Conservation (phyloP, 331 rosid species). For the Acacia pycnantha region DNA sequence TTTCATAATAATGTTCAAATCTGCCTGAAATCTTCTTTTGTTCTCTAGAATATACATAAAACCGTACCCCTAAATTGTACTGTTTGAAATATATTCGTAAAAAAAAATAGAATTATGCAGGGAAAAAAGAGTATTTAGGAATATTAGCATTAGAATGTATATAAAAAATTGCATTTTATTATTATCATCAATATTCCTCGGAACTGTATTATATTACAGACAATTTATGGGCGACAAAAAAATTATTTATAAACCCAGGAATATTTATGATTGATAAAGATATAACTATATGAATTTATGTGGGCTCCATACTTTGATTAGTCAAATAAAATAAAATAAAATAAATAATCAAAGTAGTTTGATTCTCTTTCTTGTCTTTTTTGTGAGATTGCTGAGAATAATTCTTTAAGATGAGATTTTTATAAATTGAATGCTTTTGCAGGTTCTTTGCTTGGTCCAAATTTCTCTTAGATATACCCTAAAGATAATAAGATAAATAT, state of each 20-base stretch:
- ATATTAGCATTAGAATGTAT: conserved; percentile 29
- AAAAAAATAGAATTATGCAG: conserved; percentile 26
- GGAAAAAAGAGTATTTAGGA: conserved; percentile 39
- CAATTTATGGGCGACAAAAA: background rate
- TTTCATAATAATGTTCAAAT: background rate
- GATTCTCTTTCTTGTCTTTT: conserved; percentile 29
- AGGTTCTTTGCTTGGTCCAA: background rate
- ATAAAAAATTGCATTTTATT: conserved; percentile 14
- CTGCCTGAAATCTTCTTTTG: conserved; percentile 13
- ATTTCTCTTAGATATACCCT: background rate
- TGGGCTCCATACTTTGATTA: conserved; percentile 37
- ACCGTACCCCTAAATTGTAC: conserved; percentile 37
- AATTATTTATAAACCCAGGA: background rate
- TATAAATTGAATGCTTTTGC: conserved; percentile 18
- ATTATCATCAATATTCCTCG: conserved; percentile 31
- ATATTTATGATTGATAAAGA: conserved; percentile 2
- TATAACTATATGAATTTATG: conserved; percentile 26
- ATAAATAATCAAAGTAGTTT: conserved; percentile 27
- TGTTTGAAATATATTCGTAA: conserved; percentile 41
- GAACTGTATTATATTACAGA: conserved; percentile 10
- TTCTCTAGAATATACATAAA: conserved; percentile 30
- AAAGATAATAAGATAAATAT: background rate
- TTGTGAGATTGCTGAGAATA: conserved; percentile 11
- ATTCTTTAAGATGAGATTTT: conserved; percentile 29
- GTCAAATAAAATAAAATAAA: conserved; percentile 27